Base-by-base conservation (phyloP, 257 asterid species). In the Rehmannia glutinosa region DNA sequence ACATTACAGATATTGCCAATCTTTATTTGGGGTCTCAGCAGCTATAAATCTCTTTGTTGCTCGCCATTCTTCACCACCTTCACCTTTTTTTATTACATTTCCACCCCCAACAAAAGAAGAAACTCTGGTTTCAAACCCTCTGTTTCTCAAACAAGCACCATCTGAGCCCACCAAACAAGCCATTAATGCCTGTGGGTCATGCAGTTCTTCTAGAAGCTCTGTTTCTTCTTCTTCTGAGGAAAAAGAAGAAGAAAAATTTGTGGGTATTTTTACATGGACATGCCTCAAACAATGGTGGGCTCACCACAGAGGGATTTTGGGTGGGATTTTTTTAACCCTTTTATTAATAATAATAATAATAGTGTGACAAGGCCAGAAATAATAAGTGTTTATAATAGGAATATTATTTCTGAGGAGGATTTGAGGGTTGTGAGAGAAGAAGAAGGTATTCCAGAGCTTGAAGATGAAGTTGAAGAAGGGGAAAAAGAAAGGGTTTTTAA, bases 241-340 rank as follows among this genome's bases (percentile, higher is more conserved):
- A 0, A 70, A 17, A 13, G 77, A 64, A 9, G 78, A 74, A 1
- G n/a, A n/a, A 69, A 74, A 4, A 74, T 71, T 7, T 83, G 87
- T 77, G 87, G 82, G 71, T 87, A 88, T 73, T 90, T 76, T 62
- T 88, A 86, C 76, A 79, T 82, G 92, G 95, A 88, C 43, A 72
- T 81, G 81, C 88, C 88, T 64, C 84, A 62, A 7, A 6, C 84
- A 32, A 25, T 75, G 42, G 25, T 75, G 86, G 76, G 82, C 21
- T 82, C 96, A 2, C 88, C 96, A 3, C 89, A 83, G 68, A 77
- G 80, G 72, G 95, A 85, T 75, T 88, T 80, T 77, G 99, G 92
- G 28, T 93, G 97, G 99, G 99, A 93, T 80, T 93, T 93, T 64
- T 93, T 90, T 20, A 88, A 90, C 79, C 99, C 99, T 66, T 93